phyloP scores from a whole-genome alignment of 2,329 filamentous ascomycete species.

The Dactylellina haptotyla region DNA sequence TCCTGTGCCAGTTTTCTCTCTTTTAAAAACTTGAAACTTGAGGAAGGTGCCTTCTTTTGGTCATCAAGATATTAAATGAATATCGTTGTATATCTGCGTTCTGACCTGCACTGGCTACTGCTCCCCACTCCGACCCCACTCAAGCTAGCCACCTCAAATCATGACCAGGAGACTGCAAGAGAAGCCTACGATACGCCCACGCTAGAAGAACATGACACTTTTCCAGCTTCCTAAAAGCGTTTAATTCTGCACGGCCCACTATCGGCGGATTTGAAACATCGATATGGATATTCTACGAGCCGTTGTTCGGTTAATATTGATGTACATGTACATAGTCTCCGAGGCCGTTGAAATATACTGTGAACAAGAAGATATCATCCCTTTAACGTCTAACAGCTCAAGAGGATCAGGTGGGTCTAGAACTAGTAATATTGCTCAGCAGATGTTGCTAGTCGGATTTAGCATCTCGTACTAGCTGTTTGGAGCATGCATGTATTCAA shows the following conservation, averaged over 20 bases:
- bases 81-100: background rate
- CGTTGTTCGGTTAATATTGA: background rate
- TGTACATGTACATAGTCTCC: background rate
- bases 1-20: background rate
- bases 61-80: background rate
- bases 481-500: too few species aligned
- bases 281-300: conserved; percentile 7
- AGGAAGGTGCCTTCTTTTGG: background rate
- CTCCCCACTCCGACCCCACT: background rate
- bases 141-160: background rate
- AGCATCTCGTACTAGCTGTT: too few species aligned
- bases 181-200: conserved; percentile 12
- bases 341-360: background rate
- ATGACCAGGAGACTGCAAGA: conserved; percentile 1
- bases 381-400: too few species aligned
- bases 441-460: too few species aligned
- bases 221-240: conserved; percentile 32
- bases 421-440: background rate
- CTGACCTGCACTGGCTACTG: background rate
- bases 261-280: conserved; percentile 11
- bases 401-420: too few species aligned
- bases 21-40: background rate
- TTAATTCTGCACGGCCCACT: conserved; percentile 4
- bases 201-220: conserved; percentile 27
- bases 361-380: too few species aligned